Evolutionary conservation across 2,329 filamentous ascomycete genomes (phyloP), one percentile per base, ranked within the genome.

Genomic region (Tolypocladium ovalisporum): DNA sequence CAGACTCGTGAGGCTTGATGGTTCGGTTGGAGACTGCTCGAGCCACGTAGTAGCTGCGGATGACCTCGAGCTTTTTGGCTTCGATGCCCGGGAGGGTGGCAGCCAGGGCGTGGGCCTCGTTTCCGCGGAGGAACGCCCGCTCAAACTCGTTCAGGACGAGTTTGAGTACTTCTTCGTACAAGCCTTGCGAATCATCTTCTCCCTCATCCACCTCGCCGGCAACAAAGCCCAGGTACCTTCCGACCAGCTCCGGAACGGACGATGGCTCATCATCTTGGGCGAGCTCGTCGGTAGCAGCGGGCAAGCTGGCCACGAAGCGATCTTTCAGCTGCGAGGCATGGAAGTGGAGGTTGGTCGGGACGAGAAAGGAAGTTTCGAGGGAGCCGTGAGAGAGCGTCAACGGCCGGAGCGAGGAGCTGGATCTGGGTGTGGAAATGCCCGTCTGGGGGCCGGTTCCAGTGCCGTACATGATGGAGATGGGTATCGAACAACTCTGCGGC

Each of bases 191-290:
- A 70, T 92, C 89, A 68, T 97, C 93, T 69, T 97, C 94, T 57
- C 90, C 91, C 67, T 95, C 89, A 57, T 96, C 90, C 42, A 97
- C 88, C 76, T 97, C 89, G 62, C 83, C 79, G 62, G 93, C 91
- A 60, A 97, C 83, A 71, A 90, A 95, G 65, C 90, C 91, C 70
- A 99, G 85, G 75, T 96, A 99, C 71, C 93, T 85, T 61, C 90
- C 92, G 36, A 99, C 90, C 60, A 99, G 81, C 77, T 99, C 94
- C 51, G 90, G 79, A 52, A 92, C 85, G 29, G 95, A 99, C 40
- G 94, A 97, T n/a, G 94, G 94, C 79, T 99, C 95, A 67, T 99
- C 94, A 79, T 99, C 95, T 71, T 93, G 91, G 60, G 94, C 95
- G 62, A 97, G 84, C 79, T 99, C 94, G 71, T 99, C 94, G 71